phyloP scores from a whole-genome alignment of 257 asterid species.

The Parsonsia alboflavescens region DNA sequence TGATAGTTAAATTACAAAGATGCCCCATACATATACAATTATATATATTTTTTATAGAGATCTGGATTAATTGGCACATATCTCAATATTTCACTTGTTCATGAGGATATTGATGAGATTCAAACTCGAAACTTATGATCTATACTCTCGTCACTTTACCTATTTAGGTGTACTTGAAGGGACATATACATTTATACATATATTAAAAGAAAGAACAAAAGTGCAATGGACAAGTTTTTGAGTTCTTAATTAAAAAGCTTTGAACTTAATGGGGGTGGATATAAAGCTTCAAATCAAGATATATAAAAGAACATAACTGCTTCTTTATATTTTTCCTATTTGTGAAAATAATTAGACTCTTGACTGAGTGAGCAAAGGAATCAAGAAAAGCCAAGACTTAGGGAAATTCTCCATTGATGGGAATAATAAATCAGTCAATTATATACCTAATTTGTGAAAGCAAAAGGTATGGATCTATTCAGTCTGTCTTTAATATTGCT shows the following conservation, averaged over 20 bases:
- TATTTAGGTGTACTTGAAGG: no score
- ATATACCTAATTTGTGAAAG: neutral
- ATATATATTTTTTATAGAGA: no score
- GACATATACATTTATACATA: no score
- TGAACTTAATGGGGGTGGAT: neutral
- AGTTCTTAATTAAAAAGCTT: neutral
- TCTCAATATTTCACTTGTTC: no score
- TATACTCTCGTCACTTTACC: no score
- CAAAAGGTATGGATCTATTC: neutral
- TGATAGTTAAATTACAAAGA: no score
- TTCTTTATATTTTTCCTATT: neutral
- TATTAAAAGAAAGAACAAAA: neutral
- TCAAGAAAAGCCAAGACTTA: neutral
- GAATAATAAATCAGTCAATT: neutral
- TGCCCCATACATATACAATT: no score
- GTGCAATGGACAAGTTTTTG: neutral
- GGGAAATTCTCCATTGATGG: neutral
- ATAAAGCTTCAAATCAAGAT: neutral
- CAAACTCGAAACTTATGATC: no score
- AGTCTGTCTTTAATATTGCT: neutral
- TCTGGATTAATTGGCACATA: no score
- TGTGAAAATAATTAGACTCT: neutral
- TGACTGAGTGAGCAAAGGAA: constrained; percentile 2
- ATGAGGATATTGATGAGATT: no score
- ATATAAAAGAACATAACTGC: neutral